Base-by-base conservation (phyloP, 495 filamentous ascomycete genomes). In the Penicillium tannophilum region DNA sequence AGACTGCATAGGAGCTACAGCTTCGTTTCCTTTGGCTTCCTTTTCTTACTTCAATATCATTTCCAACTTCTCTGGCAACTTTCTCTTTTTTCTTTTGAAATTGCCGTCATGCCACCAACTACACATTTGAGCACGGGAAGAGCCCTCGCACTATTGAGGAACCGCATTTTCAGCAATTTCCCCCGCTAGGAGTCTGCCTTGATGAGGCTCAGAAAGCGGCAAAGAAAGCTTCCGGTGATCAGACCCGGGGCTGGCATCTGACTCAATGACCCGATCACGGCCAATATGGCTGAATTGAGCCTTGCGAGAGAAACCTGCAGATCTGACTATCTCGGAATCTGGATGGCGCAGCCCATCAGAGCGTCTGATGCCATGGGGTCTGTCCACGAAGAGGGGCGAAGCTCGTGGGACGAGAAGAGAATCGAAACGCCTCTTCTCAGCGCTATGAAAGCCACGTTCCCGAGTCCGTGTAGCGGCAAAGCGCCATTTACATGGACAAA, bases 11-110 rank as follows among this genome's bases (percentile, higher is more conserved):
- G 55, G 56, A 39, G 16, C 45, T 56, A 19, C 56, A 43, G 20
- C 59, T 59, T 57, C 63, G 41, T 62, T 44, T 50, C 46, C 61
- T 23, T 23, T 43, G 54, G 30, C 54, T 35, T 14, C 56, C 54
- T 7, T 28, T 58, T 55, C 20, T 44, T 67, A 62, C 54, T 63
- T 62, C 56, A 64, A 67, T 66, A 64, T 69, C 52, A 58, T 63
- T 60, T 51, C 51, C 52, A 30, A 11, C 4, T 47, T 56, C 45
- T 30, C 46, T 50, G 47, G 23, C 28, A 48, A 39, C 30, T 41
- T 24, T 62, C 17, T 41, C 6, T 17, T 31, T n/a, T 31, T 11
- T 28, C 26, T 16, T 51, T 19, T 35, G 20, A 28, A 36, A 23
- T 51, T 48, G 20, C 8, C 8, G 1, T 14, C 33, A 36, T 36